A percentile compares a stretch with the other conserved stretches of the same genome.
phyloP scores from a whole-genome alignment of 306 rosid species.

The Notholithocarpus densiflorus region DNA sequence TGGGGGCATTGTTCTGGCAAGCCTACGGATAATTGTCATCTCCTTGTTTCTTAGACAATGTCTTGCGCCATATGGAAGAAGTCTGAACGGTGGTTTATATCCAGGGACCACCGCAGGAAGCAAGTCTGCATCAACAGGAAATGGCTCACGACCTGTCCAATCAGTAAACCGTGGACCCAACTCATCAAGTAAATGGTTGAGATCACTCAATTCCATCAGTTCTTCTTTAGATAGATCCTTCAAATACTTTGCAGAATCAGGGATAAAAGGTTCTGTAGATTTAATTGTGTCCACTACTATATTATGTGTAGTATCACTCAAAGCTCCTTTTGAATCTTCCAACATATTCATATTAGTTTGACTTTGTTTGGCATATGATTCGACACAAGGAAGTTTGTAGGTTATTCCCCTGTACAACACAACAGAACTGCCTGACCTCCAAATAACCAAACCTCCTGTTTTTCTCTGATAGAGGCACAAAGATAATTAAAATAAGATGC shows the following conservation, averaged over 20 bases:
- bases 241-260: constrained; percentile 36
- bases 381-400: constrained; percentile 76
- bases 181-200: constrained; percentile 71
- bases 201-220: constrained; percentile 52
- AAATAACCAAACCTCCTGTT: constrained; percentile 85
- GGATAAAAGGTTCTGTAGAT: constrained; percentile 27
- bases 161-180: constrained; percentile 84
- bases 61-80: constrained; percentile 71
- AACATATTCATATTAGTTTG: constrained; percentile 20
- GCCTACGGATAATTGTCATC: constrained; percentile 66
- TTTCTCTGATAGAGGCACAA: constrained; percentile 48
- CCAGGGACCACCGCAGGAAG: constrained; percentile 64
- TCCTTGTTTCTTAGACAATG: constrained; percentile 54
- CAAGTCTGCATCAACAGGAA: constrained; percentile 92
- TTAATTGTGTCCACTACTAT: constrained; percentile 19
- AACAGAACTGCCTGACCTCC: constrained; percentile 87
- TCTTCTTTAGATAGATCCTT: constrained; percentile 58
- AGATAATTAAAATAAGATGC: constrained; percentile 20
- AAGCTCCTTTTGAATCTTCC: constrained; percentile 20
- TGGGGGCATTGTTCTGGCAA: constrained; percentile 74
- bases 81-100: constrained; percentile 71
- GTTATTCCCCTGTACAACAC: constrained; percentile 81
- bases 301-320: constrained; percentile 11
- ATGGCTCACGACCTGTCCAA: constrained; percentile 88
- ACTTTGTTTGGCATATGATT: constrained; percentile 32